Evolutionary conservation across 2,329 filamentous ascomycete genomes (phyloP).

Genomic region (Huntiella bhutanensis): DNA sequence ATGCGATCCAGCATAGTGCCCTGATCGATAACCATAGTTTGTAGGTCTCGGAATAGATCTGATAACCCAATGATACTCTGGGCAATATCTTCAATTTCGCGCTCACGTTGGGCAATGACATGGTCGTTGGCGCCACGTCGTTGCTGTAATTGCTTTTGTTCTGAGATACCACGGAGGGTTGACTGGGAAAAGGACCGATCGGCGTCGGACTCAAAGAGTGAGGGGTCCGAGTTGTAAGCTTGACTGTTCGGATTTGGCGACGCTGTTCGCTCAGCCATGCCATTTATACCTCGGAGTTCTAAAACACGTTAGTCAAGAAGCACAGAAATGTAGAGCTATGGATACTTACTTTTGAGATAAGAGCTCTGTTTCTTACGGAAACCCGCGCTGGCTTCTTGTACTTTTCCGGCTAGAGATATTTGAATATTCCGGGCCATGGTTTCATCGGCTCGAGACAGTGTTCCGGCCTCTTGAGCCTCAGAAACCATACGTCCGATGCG

Average conservation of each 20-base stretch:
- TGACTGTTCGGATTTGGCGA: conserved; percentile 23
- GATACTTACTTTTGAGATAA: conserved; percentile 66
- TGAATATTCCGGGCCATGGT: conserved; percentile 94
- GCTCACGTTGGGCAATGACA: conserved; percentile 76
- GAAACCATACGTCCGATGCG: conserved; percentile 72
- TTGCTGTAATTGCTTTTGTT: conserved; percentile 39
- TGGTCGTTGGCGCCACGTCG: conserved; percentile 45
- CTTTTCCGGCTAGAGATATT: conserved; percentile 67
- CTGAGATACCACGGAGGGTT: conserved; percentile 60
- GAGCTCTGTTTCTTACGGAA: conserved; percentile 96
- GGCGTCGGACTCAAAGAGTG: conserved; percentile 79
- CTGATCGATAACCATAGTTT: conserved; percentile 87
- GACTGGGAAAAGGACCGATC: conserved; percentile 85
- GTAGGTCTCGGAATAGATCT: conserved; percentile 90
- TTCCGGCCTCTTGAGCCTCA: conserved; percentile 54
- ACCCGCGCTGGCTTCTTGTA: conserved; percentile 77
- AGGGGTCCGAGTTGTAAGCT: conserved; percentile 48
- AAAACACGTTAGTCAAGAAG: conserved; percentile 1
- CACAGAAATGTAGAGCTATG: background rate
- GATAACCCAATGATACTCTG: conserved; percentile 95
- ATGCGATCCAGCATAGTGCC: conserved; percentile 84
- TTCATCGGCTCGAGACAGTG: conserved; percentile 67
- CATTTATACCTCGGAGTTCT: conserved; percentile 60
- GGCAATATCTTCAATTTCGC: conserved; percentile 93
- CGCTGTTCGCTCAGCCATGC: conserved; percentile 24